Base-by-base conservation (phyloP, 164 flowering plant genomes). In the Liquidambar formosana region DNA sequence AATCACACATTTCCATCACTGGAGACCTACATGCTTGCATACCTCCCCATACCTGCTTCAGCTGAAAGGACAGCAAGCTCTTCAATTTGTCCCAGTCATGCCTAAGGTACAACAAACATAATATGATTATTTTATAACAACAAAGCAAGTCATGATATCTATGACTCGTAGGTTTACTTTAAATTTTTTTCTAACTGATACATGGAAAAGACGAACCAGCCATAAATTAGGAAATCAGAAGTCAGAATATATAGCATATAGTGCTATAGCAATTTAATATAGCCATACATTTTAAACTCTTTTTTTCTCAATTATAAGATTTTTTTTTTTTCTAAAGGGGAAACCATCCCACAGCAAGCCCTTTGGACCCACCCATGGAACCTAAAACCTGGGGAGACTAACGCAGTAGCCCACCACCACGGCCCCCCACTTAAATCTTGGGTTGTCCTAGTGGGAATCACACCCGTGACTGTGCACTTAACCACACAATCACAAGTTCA, bases 11-110 rank as follows among this genome's bases (percentile, higher is more conserved):
- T 33, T 33, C 41, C 41, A 33, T 33, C 10, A 45, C 11, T 45
- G 33, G 26, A 77, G 67, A 65, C 69, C 64, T 38, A 64, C 74
- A 75, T 54, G 63, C 75, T 51, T 23, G 80, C 86, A 71, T 86
- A 83, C 85, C 87, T 82, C 87, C 82, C 85, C 93, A 78, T 91
- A 94, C 98, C 98, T 91, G 88, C 90, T 90, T 94, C 83, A 94
- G 81, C 81, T 85, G 79, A 80, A 80, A 84, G 64, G 94, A 90
- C 60, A 94, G 78, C 79, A 90, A 73, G 61, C 71, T 74, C 82
- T 86, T 89, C 75, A 94, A 59, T 59, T 82, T 82, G 59, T 85
- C 89, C 98, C 98, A 94, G n/a, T 84, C 89, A 79, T 81, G 83
- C 97, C 98, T 93, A 83, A 44, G 25, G 27, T 14, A 64, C 58